These are phyloP conservation scores for Fusarium euwallaceae DNA, from an alignment of 2,329 filamentous ascomycete species.

Conservation along the genomic window DNA sequence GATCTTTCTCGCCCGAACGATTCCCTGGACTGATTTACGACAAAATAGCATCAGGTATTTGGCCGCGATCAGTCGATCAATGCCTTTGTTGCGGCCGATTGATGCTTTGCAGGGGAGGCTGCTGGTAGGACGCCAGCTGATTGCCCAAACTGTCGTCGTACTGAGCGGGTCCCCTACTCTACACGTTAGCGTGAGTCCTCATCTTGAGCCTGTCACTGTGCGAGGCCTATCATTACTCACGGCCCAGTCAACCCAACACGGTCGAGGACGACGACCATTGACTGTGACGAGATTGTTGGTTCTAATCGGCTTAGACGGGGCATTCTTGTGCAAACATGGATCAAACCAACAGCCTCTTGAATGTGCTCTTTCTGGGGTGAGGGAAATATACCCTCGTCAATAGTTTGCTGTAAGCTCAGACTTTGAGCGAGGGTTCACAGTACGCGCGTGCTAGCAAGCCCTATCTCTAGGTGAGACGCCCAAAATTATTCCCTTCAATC, in stretches of 20 bases:
- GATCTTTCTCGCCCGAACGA: conserved; percentile 15
- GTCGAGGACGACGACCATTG: not conserved
- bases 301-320: conserved; percentile 11
- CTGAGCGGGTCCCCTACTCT: conserved; percentile 39
- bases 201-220: conserved; percentile 31
- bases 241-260: conserved; percentile 37
- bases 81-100: conserved; percentile 33
- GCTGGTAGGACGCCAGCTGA: conserved; percentile 30
- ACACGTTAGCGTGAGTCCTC: conserved; percentile 37
- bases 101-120: conserved; percentile 33
- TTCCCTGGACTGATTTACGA: conserved; percentile 29
- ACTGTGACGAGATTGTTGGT: conserved; percentile 18
- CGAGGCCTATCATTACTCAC: conserved; percentile 27
- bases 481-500: conserved; percentile 11
- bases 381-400: not conserved
- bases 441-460: conserved; percentile 15
- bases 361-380: not conserved
- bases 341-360: not conserved
- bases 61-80: conserved; percentile 47
- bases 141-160: conserved; percentile 36
- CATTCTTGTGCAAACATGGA: not conserved
- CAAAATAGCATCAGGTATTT: conserved; percentile 43
- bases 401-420: not conserved
- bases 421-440: not conserved
- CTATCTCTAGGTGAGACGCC: conserved; percentile 30